Evolutionary conservation across 192 early-diverging fungal species (phyloP).

Genomic region (Tieghemiomyces parasiticus): DNA sequence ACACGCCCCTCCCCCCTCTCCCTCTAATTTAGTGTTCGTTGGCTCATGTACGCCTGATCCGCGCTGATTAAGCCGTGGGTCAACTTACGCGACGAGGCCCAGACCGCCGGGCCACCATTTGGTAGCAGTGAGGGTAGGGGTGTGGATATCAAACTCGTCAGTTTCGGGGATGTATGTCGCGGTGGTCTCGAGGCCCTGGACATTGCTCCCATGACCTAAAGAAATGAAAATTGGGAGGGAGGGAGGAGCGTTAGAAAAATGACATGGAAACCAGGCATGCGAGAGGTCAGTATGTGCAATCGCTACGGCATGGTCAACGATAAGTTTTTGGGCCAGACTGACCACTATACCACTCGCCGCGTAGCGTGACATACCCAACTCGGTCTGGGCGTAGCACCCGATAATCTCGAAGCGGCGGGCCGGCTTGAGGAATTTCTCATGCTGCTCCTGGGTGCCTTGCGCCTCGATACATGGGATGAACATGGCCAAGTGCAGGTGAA

Average conservation of each 20-base stretch:
- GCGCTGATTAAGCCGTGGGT: too few species aligned
- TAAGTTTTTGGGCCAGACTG: too few species aligned
- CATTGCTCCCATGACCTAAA: slow-evolving; percentile 56
- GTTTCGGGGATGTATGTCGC: slow-evolving; percentile 70
- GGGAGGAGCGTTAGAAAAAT: slow-evolving; percentile 16
- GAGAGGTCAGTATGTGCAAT: too few species aligned
- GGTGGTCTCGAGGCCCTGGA: slow-evolving; percentile 83
- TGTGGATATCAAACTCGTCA: slow-evolving; percentile 75
- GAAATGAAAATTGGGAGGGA: slow-evolving; percentile 7
- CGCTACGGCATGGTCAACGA: too few species aligned
- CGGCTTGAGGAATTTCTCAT: slow-evolving; percentile 55
- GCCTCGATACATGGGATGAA: slow-evolving; percentile 66
- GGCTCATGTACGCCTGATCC: too few species aligned
- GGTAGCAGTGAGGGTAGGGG: slow-evolving; percentile 53
- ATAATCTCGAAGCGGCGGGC: slow-evolving; percentile 61
- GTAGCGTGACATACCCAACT: too few species aligned
- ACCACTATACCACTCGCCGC: too few species aligned
- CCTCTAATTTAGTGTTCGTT: too few species aligned
- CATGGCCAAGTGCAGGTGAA: slow-evolving; percentile 63
- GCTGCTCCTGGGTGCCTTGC: slow-evolving; percentile 64
- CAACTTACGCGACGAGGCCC: slow-evolving; percentile 59
- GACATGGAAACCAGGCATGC: too few species aligned
- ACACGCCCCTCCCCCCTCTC: too few species aligned
- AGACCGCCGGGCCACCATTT: slow-evolving; percentile 87
- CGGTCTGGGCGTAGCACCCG: slow-evolving; percentile 78